A percentile compares a stretch with the other conserved stretches of the same genome.
These are phyloP conservation scores for Eragrostis nindensis DNA, from an alignment of 176 grass and related monocot species.

Conservation along the genomic window DNA sequence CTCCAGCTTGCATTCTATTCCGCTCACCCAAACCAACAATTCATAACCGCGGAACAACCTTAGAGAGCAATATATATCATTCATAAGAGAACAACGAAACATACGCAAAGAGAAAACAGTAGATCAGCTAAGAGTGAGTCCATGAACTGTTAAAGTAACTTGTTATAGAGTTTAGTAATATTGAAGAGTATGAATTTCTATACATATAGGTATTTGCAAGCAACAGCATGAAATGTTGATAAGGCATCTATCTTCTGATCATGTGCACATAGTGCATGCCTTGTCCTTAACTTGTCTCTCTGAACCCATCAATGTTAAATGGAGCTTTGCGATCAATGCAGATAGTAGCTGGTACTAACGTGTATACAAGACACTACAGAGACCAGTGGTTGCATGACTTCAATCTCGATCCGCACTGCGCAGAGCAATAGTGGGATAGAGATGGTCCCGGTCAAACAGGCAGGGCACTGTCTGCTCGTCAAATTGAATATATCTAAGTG, in stretches of 20 bases:
- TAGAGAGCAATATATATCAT: too few species aligned
- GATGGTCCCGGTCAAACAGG: not conserved
- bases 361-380: not conserved
- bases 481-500: not conserved
- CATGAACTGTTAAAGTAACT: too few species aligned
- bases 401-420: not conserved
- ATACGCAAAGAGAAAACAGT: too few species aligned
- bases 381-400: not conserved
- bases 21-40: not conserved
- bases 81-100: not conserved
- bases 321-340: slow-evolving; percentile 24
- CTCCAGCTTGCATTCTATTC: not conserved
- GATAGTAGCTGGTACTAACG: not conserved
- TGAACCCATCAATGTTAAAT: not conserved
- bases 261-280: not conserved
- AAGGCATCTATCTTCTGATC: not conserved
- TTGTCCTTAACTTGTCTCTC: not conserved
- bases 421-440: not conserved
- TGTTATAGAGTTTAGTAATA: too few species aligned
- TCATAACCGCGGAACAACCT: too few species aligned
- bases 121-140: too few species aligned
- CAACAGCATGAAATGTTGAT: slow-evolving; percentile 22
- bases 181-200: not conserved
- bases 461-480: not conserved
- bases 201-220: not conserved